Evolutionary conservation across 805 yeast species (phyloP).

Genomic region (Candida peoriensis): DNA sequence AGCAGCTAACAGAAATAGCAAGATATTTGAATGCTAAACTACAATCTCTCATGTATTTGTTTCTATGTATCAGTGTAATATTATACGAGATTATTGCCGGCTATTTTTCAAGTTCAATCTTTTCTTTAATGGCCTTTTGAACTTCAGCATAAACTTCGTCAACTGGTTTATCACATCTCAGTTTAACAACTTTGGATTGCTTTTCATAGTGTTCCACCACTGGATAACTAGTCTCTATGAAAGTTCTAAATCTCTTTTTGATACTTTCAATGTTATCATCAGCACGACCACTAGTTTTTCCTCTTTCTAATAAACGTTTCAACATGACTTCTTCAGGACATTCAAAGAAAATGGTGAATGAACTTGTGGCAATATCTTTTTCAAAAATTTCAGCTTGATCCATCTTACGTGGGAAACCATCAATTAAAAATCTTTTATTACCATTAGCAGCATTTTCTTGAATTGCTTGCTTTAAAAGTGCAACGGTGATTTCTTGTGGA

Average conservation of each 20-base stretch:
- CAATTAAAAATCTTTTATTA: constrained; percentile 64
- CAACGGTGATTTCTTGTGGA: constrained; percentile 88
- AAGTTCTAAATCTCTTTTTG: constrained; percentile 81
- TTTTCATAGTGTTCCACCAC: constrained; percentile 80
- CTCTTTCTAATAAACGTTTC: constrained; percentile 78
- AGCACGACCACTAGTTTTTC: constrained; percentile 89
- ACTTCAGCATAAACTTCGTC: constrained; percentile 73
- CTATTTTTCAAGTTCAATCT: constrained; percentile 15
- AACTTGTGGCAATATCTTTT: constrained; percentile 63
- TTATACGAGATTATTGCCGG: background rate
- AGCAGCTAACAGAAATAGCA: background rate
- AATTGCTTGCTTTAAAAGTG: constrained; percentile 77
- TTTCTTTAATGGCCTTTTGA: constrained; percentile 53
- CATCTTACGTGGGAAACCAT: constrained; percentile 98
- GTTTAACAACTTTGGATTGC: constrained; percentile 69
- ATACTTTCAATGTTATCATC: constrained; percentile 93
- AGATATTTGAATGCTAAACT: background rate
- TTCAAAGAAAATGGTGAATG: constrained; percentile 70
- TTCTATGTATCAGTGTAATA: background rate
- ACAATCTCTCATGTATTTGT: background rate
- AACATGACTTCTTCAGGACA: constrained; percentile 84
- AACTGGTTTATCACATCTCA: constrained; percentile 75
- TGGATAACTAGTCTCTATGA: constrained; percentile 87
- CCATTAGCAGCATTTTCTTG: constrained; percentile 44
- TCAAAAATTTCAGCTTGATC: constrained; percentile 96